These are phyloP conservation scores for Arthrobotrys pseudoclavata DNA, from an alignment of 2,329 filamentous ascomycete genomes.

Conservation along the genomic window DNA sequence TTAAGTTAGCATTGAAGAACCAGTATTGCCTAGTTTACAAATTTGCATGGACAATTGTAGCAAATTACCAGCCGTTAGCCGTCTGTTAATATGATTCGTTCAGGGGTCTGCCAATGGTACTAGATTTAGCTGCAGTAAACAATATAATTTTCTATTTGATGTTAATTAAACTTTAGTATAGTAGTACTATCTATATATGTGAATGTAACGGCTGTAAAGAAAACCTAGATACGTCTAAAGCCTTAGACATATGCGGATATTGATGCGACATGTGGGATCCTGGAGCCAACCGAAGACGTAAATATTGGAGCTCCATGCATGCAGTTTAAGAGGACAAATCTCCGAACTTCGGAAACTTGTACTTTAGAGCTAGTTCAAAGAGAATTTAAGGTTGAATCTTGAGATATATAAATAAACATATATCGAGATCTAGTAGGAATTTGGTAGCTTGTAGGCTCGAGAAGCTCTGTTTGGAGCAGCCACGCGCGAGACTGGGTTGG, in stretches of 20 bases:
- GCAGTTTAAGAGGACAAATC: background rate
- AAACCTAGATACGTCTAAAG: background rate
- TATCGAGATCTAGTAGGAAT: conserved; percentile 9
- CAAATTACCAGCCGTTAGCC: too few species aligned
- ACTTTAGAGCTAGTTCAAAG: background rate
- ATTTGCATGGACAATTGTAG: too few species aligned
- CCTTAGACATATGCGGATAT: too few species aligned
- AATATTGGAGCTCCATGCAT: background rate
- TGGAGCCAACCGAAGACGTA: background rate
- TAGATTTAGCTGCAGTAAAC: too few species aligned
- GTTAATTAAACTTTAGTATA: too few species aligned
- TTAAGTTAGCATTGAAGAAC: background rate
- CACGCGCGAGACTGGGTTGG: conserved; percentile 35
- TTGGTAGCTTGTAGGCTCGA: conserved; percentile 32
- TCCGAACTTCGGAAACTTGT: background rate
- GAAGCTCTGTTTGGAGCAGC: conserved; percentile 42
- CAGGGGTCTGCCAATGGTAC: too few species aligned
- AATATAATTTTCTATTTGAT: too few species aligned
- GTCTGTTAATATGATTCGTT: too few species aligned
- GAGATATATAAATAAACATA: background rate
- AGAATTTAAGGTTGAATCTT: background rate
- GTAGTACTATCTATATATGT: background rate
- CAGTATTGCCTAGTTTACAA: too few species aligned
- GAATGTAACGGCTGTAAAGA: background rate
- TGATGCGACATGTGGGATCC: background rate